phyloP scores from a whole-genome alignment of 78 protist genomes.

The Cavenderia fasciculata region DNA sequence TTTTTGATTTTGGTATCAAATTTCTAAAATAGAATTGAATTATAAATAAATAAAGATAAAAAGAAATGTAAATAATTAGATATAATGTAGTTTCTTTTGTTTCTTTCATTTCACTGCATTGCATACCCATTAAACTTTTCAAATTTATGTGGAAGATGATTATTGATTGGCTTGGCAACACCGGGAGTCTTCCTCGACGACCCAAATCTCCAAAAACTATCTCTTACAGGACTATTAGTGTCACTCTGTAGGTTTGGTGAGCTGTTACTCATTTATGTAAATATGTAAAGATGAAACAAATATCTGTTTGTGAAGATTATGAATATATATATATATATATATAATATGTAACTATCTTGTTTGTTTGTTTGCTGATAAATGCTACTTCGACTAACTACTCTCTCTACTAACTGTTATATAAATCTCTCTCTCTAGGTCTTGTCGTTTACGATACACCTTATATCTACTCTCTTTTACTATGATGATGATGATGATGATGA shows the following conservation, averaged over 20 bases:
- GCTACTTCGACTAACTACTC: too few relatives aligned
- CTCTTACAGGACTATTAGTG: constrained; percentile 66
- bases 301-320: too few relatives aligned
- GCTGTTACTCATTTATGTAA: too few relatives aligned
- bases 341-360: too few relatives aligned
- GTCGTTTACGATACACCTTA: too few relatives aligned
- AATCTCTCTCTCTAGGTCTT: too few relatives aligned
- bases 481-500: too few relatives aligned
- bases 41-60: neutral
- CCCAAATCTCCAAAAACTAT: constrained; percentile 60
- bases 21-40: neutral
- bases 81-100: neutral
- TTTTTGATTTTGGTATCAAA: constrained; percentile 65
- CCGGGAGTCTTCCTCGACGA: constrained; percentile 67
- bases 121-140: constrained; percentile 75
- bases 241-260: constrained; percentile 33
- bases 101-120: neutral
- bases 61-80: neutral
- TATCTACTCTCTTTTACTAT: too few relatives aligned
- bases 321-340: too few relatives aligned
- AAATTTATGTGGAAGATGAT: constrained; percentile 53
- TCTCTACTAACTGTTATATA: too few relatives aligned
- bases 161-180: constrained; percentile 59
- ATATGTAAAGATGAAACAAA: too few relatives aligned
- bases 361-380: too few relatives aligned